Percentiles rank a stretch among this genome's conserved stretches.
Evolutionary conservation across 257 asterid species (phyloP).

Genomic region (Fraxinus quadrangulata): DNA sequence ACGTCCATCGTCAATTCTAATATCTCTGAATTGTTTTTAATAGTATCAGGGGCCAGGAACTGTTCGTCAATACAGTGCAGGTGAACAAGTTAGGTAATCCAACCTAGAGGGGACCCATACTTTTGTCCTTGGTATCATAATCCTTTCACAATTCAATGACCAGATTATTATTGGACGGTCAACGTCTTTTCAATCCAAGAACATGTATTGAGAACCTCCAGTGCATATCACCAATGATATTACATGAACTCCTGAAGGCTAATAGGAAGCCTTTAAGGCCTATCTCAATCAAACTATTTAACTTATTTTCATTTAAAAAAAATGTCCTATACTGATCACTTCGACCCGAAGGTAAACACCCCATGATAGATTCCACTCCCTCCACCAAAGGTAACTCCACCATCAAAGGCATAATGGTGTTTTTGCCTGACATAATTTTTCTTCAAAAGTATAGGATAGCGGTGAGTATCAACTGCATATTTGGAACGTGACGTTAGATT

Average conservation of each 20-base stretch:
- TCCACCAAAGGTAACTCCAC: not conserved
- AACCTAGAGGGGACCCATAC: constrained; percentile 43
- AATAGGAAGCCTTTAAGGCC: not conserved
- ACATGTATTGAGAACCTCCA: not conserved
- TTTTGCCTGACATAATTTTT: not conserved
- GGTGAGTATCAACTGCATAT: not conserved
- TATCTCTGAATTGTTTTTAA: constrained; percentile 30
- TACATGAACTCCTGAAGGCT: not conserved
- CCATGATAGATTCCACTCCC: not conserved
- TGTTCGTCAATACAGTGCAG: constrained; percentile 26
- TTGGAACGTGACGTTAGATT: not conserved
- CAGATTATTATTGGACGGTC: constrained; percentile 25
- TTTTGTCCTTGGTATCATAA: constrained; percentile 23
- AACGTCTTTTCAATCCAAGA: constrained; percentile 10
- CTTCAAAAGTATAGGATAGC: not conserved
- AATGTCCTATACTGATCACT: not conserved
- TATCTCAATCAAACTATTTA: not conserved
- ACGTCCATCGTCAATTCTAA: constrained; percentile 36
- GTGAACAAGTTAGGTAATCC: constrained; percentile 46
- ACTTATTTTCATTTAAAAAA: too few species aligned
- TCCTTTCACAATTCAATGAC: not conserved
- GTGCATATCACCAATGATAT: not conserved
- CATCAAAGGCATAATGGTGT: not conserved
- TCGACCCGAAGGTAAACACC: not conserved
- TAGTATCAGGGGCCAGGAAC: constrained; percentile 32